These are phyloP conservation scores for Calonectria crousiana DNA, from an alignment of 2,329 filamentous ascomycete genomes.

Conservation along the genomic window DNA sequence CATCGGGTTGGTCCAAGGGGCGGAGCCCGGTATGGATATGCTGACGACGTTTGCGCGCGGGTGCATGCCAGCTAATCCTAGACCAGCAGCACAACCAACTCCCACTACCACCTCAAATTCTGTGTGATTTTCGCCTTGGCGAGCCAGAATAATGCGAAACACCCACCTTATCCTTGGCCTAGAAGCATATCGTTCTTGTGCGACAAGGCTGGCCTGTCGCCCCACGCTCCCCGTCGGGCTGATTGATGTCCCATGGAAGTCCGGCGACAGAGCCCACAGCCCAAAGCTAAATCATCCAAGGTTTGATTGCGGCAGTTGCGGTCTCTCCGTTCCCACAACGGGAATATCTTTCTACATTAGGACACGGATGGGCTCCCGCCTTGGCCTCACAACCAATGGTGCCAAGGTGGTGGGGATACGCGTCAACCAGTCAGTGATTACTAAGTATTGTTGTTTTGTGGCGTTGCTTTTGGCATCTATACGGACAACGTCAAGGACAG, in stretches of 20 bases:
- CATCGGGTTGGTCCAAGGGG: not conserved
- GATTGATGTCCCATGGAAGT: not conserved
- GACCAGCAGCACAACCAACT: not conserved
- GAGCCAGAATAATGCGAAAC: not conserved
- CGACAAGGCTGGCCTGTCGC: not conserved
- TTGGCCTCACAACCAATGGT: not conserved
- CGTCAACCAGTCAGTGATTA: not conserved
- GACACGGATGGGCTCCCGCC: not conserved
- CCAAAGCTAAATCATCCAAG: not conserved
- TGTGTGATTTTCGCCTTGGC: not conserved
- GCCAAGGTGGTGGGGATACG: not conserved
- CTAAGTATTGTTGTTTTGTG: too few species aligned
- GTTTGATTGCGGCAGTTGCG: not conserved
- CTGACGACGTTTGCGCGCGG: constrained; percentile 7
- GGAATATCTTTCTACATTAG: not conserved
- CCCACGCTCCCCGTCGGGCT: not conserved
- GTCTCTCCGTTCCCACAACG: not conserved
- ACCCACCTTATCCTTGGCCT: not conserved
- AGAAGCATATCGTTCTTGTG: not conserved
- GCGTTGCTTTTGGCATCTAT: not conserved
- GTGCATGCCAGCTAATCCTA: not conserved
- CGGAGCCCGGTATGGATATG: not conserved
- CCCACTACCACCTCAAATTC: not conserved
- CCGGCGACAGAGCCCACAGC: not conserved
- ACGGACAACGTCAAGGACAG: not conserved